Evolutionary conservation across 208 protist species (phyloP), one percentile per base, ranked within the genome.

Genomic region (Wallacemonas collosoma): DNA sequence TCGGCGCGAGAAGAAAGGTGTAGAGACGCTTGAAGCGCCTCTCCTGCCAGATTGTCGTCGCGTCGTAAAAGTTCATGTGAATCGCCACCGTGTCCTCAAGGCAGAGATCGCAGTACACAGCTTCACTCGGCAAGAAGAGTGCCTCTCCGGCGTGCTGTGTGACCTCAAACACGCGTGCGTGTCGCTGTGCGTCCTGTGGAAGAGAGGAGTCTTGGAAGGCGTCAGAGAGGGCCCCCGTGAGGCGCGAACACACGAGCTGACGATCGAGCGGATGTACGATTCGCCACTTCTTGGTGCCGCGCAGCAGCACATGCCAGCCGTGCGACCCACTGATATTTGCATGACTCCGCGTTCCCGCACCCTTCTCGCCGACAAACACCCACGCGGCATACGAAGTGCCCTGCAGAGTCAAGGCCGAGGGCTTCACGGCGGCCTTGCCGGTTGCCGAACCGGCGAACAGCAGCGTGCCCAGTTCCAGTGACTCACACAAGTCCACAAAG

Each of bases 71-170:
- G 35, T 63, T 68, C 38, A 75, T 36, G 44, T 64, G 63, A 4
- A 77, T 45, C 11, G 71, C 17, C 15, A 65, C 47, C 2, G 65
- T 72, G 15, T 72, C 47, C 15, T 71, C 66, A 2, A 82, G 58
- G 14, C 73, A 72, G 4, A 76, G 12, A 3, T 80, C 73, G 6
- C 48, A 44, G 64, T 75, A 54, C n/a, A 81, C 48, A 7, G 75
- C 80, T 43, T 85, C 80, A 58, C 62, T 71, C n/a, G 80, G 80
- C 11, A 85, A 15, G 61, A 85, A 85, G 1, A 85, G 40, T 1
- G 80, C 74, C 41, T 85, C 75, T 12, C 80, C 80, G 15, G 65
- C 76, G 8, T 61, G 17, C 54, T 85, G 80, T 17, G 66, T 71
- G 36, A 73, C 63, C 26, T 68, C 61, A 57, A 75, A 85, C 11